Evolutionary conservation across 1,139 yeast genomes (phyloP).

Genomic region (Saccharomyces uvarum): DNA sequence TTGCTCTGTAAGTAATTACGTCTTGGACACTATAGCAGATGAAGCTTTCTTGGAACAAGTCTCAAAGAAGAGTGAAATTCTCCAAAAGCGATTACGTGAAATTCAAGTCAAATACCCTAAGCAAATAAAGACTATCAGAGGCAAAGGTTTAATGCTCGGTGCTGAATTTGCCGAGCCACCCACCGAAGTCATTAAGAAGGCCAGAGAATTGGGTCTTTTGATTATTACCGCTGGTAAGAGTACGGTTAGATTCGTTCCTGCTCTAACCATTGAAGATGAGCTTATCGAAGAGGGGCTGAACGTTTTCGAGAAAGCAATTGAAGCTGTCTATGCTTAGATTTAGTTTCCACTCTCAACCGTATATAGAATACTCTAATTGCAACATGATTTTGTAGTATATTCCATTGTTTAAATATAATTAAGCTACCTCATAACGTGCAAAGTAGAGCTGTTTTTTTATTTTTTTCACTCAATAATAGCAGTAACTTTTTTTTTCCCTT

Average conservation of each 20-base stretch:
- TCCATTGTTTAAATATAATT: not conserved
- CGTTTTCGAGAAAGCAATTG: constrained; percentile 50
- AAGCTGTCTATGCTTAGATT: constrained; percentile 28
- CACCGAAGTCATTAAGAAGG: constrained; percentile 52
- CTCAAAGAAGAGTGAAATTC: constrained; percentile 46
- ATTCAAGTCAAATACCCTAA: constrained; percentile 52
- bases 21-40: constrained; percentile 58
- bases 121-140: constrained; percentile 62
- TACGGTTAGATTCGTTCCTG: constrained; percentile 85
- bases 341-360: not conserved
- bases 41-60: constrained; percentile 56
- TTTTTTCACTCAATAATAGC: not conserved
- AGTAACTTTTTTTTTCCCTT: not conserved
- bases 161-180: constrained; percentile 66
- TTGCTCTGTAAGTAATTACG: constrained; percentile 69
- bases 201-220: constrained; percentile 72
- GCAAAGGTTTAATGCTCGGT: constrained; percentile 82
- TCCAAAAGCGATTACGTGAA: constrained; percentile 43
- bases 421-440: not conserved
- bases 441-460: not conserved
- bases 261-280: constrained; percentile 71
- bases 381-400: not conserved
- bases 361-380: not conserved
- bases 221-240: constrained; percentile 88
- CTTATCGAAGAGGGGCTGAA: constrained; percentile 62